Conservation (phyloP, 2,329 filamentous ascomycete genomes). For the Macrophomina tecta region DNA sequence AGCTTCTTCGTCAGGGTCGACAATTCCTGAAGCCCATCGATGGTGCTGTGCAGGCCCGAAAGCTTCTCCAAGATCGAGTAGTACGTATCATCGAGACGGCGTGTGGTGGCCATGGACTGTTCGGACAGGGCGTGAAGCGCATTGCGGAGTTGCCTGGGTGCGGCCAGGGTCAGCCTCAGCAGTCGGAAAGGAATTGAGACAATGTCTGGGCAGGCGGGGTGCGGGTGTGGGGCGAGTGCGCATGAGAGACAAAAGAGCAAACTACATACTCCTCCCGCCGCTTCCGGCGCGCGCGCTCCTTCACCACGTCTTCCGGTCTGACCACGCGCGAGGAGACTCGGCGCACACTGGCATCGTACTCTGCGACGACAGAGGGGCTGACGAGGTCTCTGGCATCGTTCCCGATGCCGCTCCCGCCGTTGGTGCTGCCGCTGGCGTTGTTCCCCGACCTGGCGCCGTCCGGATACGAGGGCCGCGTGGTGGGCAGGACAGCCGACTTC, state of each 20-base stretch:
- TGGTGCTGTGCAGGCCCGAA: conserved; percentile 66
- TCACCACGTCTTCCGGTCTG: conserved; percentile 47
- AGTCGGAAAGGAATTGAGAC: neutral
- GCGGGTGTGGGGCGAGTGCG: neutral
- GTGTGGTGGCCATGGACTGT: conserved; percentile 67
- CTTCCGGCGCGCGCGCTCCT: conserved; percentile 43
- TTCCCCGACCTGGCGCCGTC: conserved; percentile 46
- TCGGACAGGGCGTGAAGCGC: conserved; percentile 58
- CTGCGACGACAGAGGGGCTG: conserved; percentile 12
- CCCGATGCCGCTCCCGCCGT: conserved; percentile 37
- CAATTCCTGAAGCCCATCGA: conserved; percentile 70
- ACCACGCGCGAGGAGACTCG: conserved; percentile 37
- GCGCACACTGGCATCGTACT: conserved; percentile 8
- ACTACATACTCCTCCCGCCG: conserved; percentile 46
- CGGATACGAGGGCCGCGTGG: conserved; percentile 53
- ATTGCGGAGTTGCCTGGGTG: conserved; percentile 45
- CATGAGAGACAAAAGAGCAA: neutral
- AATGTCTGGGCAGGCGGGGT: neutral
- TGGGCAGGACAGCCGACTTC: conserved; percentile 52
- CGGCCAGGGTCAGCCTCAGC: conserved; percentile 9
- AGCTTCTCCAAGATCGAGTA: conserved; percentile 75
- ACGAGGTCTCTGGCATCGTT: neutral
- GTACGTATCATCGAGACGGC: conserved; percentile 75
- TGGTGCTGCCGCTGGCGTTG: conserved; percentile 1
- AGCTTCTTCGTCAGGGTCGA: conserved; percentile 65